These are phyloP conservation scores for Trichosanthes cucumerina DNA, from an alignment of 306 rosid genomes.

Conservation along the genomic window DNA sequence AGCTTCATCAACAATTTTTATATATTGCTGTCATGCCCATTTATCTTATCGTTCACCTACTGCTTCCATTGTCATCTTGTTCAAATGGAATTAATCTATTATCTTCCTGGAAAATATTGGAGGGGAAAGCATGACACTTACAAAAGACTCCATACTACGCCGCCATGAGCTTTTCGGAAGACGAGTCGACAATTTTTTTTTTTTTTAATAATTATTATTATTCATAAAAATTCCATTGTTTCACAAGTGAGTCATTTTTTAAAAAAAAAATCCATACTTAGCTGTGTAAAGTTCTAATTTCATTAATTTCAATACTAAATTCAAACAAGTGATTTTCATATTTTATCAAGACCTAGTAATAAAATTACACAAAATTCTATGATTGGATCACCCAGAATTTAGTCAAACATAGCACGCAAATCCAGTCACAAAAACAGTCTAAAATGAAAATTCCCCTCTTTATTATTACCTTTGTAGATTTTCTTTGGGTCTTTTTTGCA, in stretches of 20 bases:
- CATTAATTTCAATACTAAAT: background rate
- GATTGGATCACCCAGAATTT: background rate
- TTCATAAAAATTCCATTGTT: background rate
- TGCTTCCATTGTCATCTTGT: background rate
- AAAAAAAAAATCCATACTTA: background rate
- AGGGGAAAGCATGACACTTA: background rate
- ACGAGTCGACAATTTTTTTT: background rate
- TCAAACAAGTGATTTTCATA: background rate
- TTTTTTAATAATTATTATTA: background rate
- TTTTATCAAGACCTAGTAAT: background rate
- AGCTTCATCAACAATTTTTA: background rate
- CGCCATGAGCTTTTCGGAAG: background rate
- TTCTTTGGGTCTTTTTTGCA: background rate
- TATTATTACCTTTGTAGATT: background rate
- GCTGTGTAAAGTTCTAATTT: background rate
- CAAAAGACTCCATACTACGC: background rate
- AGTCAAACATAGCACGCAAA: background rate
- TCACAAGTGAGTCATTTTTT: background rate
- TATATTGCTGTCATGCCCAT: background rate
- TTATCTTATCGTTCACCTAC: background rate
- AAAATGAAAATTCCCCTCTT: background rate
- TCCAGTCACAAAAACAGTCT: background rate
- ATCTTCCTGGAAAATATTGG: background rate
- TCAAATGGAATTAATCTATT: background rate
- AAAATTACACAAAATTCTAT: background rate